Evolutionary conservation across 169 alveolate species (phyloP).

Genomic region (Besnoitia besnoiti): DNA sequence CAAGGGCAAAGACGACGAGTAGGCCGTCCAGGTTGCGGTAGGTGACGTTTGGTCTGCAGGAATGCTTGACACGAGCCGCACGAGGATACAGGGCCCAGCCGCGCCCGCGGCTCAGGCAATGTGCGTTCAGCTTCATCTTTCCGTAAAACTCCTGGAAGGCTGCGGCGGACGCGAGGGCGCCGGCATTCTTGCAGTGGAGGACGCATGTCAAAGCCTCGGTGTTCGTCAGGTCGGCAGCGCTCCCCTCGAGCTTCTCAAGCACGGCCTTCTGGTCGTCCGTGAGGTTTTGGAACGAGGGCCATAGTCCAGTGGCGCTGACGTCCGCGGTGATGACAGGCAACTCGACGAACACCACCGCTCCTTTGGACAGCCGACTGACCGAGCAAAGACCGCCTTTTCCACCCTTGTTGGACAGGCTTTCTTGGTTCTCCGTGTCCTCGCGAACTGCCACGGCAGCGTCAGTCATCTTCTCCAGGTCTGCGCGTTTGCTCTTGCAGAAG

Average conservation of each 20-base stretch:
- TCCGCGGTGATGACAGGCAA: constrained; percentile 56
- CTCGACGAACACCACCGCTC: constrained; percentile 51
- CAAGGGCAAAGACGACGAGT: constrained; percentile 56
- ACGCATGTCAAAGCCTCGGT: constrained; percentile 54
- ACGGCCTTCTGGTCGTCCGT: constrained; percentile 46
- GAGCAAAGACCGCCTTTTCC: constrained; percentile 61
- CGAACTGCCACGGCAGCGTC: background rate
- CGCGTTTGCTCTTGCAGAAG: background rate
- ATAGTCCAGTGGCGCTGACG: constrained; percentile 53
- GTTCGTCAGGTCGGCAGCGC: constrained; percentile 50
- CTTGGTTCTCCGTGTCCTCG: background rate
- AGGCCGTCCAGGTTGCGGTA: constrained; percentile 67
- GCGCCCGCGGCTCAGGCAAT: constrained; percentile 38
- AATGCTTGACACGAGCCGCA: constrained; percentile 60
- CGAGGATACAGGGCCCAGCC: constrained; percentile 64
- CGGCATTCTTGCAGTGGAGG: constrained; percentile 36
- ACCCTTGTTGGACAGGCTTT: background rate
- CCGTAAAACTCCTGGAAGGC: constrained; percentile 51
- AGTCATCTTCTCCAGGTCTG: background rate
- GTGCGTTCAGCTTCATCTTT: constrained; percentile 61
- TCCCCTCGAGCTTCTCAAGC: constrained; percentile 55
- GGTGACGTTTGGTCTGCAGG: constrained; percentile 65
- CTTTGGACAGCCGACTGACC: background rate
- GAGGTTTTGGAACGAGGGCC: constrained; percentile 54
- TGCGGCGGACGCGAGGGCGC: constrained; percentile 32